Evolutionary conservation across 148 eudicot genomes (phyloP).

Genomic region (Vaccinium vitisidaea): DNA sequence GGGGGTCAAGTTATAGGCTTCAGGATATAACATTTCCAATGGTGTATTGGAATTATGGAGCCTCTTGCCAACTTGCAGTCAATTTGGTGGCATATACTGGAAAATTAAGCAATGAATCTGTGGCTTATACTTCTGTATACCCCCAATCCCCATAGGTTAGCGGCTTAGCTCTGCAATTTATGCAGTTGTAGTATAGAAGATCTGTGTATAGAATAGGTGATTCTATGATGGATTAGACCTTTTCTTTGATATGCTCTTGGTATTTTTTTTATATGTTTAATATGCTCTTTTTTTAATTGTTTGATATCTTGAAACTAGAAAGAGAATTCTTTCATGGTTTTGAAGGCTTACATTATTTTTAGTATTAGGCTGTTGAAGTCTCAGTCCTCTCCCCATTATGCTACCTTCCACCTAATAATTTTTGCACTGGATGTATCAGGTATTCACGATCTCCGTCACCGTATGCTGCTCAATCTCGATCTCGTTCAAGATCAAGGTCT

Average conservation of each 20-base stretch:
- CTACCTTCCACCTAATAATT: background rate
- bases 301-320: background rate
- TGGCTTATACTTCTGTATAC: no score
- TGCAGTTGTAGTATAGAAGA: no score
- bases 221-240: background rate
- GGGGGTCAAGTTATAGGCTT: no score
- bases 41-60: no score
- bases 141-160: no score
- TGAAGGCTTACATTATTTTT: background rate
- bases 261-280: background rate
- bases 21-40: no score
- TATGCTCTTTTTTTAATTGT: no score
- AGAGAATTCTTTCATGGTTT: background rate
- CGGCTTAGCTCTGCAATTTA: no score
- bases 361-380: background rate
- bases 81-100: no score
- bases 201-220: background rate
- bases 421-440: conserved; percentile 24
- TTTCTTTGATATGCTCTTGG: background rate
- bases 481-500: conserved; percentile 53
- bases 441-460: conserved; percentile 72
- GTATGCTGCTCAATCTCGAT: conserved; percentile 44
- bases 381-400: no score
- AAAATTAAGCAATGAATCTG: no score
- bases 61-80: no score